Conservation (phyloP, 192 early-diverging fungal genomes). For the Haplosporangium gracile region DNA sequence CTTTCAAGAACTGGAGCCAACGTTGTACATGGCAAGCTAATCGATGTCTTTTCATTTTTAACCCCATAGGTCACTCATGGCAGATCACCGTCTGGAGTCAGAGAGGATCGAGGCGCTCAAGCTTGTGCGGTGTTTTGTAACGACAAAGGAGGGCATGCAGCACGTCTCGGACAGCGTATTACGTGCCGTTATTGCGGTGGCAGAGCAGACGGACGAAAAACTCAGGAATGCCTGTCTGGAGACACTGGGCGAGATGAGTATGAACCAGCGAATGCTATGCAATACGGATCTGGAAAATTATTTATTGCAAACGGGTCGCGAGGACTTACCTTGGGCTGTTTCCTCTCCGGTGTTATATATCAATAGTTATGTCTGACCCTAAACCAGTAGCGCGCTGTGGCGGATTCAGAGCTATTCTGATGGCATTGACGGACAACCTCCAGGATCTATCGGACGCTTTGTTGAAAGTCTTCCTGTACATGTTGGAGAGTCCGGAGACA, state of each 20-base stretch:
- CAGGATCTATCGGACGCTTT: constrained; percentile 70
- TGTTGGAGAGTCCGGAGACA: constrained; percentile 78
- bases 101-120: constrained; percentile 87
- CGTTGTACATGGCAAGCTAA: background rate
- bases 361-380: constrained; percentile 70
- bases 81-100: constrained; percentile 71
- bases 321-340: no score
- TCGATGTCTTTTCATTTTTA: background rate
- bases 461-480: constrained; percentile 74
- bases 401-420: constrained; percentile 78
- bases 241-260: constrained; percentile 85
- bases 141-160: constrained; percentile 71
- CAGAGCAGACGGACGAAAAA: constrained; percentile 84
- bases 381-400: constrained; percentile 69
- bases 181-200: constrained; percentile 79
- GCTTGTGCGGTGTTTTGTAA: constrained; percentile 76
- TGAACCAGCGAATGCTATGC: background rate
- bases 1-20: background rate
- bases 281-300: no score
- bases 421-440: constrained; percentile 74
- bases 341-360: no score
- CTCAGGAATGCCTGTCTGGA: constrained; percentile 80
- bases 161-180: constrained; percentile 74
- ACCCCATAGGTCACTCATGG: constrained; percentile 64
- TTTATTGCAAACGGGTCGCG: no score